Evolutionary conservation across 2,329 filamentous ascomycete species (phyloP), one percentile per base, ranked within the genome.

Genomic region (Fusarium luffae): DNA sequence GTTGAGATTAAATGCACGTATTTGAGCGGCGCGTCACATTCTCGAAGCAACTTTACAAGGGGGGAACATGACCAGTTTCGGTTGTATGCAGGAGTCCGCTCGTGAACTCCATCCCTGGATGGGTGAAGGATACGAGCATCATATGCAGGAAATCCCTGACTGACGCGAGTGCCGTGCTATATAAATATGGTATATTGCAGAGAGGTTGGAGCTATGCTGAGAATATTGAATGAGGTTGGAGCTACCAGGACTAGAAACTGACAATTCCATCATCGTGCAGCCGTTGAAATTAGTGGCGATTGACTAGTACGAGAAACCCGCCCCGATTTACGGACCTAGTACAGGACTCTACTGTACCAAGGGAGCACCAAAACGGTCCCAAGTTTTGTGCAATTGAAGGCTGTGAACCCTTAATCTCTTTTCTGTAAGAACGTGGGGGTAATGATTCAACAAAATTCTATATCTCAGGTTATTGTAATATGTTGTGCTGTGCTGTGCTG

Each of bases 211-310:
- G 28, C 28, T 28, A 13, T 28, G 28, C 28, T 28, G 28, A 32
- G 19, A 41, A 34, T 27, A 51, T 50, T 50, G 46, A 58, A n/a
- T 25, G 23, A 46, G 19, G 32, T 25, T 57, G 46, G 34, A 57
- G 54, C 56, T 57, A 41, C 44, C 32, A 51, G n/a, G 48, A 41
- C 49, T 19, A 41, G 49, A 51, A 51, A 51, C 30, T 25, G n/a
- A 27, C 19, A 57, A 68, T 64, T 70, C 67, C 67, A 70, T 70
- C 67, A 70, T 70, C 14, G 54, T 70, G 68, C 67, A 70, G 68
- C 68, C 68, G 68, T 70, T 70, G 63, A 71, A 69, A 70, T 70
- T 70, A 71, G 68, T 70, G 68, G 68, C 68, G 59, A 61, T 66
- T 48, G 14, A 47, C 52, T 70, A 68, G 54, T 54, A 37, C 51